Evolutionary conservation across 495 filamentous ascomycete genomes (phyloP).

Genomic region (Chaetomium tenue): DNA sequence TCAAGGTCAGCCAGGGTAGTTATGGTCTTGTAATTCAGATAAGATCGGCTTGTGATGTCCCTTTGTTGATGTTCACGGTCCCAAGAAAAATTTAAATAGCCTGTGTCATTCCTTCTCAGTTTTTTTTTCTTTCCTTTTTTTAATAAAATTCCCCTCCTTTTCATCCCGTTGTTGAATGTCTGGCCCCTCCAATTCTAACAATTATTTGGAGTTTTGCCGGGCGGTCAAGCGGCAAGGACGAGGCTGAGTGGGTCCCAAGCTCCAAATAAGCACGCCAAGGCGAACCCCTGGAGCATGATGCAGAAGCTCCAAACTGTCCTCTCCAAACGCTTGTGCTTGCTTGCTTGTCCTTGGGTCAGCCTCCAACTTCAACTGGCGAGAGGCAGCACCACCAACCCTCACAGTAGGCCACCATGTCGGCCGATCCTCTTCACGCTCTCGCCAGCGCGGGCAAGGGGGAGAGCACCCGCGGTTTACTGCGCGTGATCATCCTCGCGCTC

Average conservation of each 20-base stretch:
- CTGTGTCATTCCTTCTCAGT: too few species aligned
- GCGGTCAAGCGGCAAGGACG: slow-evolving; percentile 18
- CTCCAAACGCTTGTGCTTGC: slow-evolving; percentile 27
- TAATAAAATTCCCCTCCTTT: not conserved
- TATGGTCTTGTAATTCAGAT: too few species aligned
- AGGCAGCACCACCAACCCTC: slow-evolving; percentile 33
- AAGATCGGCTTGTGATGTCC: too few species aligned
- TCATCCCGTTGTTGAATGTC: not conserved
- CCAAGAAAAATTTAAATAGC: too few species aligned
- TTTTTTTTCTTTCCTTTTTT: not conserved
- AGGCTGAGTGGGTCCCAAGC: slow-evolving; percentile 13
- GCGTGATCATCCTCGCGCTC: slow-evolving; percentile 85
- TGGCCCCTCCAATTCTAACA: not conserved
- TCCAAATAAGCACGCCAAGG: slow-evolving; percentile 32
- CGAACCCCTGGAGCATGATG: slow-evolving; percentile 25
- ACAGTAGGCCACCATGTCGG: slow-evolving; percentile 42
- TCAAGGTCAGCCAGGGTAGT: too few species aligned
- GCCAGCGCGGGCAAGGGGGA: slow-evolving; percentile 48
- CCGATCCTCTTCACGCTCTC: slow-evolving; percentile 39
- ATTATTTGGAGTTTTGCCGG: slow-evolving; percentile 11
- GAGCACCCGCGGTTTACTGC: slow-evolving; percentile 81
- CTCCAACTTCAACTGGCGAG: slow-evolving; percentile 33
- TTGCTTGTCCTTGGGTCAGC: slow-evolving; percentile 27
- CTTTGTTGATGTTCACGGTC: too few species aligned
- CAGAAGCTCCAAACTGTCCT: slow-evolving; percentile 48